A percentile compares a stretch with the other conserved stretches of the same genome.
phyloP scores from a whole-genome alignment of 2,329 filamentous ascomycete species.

The Sporothrix sp. region DNA sequence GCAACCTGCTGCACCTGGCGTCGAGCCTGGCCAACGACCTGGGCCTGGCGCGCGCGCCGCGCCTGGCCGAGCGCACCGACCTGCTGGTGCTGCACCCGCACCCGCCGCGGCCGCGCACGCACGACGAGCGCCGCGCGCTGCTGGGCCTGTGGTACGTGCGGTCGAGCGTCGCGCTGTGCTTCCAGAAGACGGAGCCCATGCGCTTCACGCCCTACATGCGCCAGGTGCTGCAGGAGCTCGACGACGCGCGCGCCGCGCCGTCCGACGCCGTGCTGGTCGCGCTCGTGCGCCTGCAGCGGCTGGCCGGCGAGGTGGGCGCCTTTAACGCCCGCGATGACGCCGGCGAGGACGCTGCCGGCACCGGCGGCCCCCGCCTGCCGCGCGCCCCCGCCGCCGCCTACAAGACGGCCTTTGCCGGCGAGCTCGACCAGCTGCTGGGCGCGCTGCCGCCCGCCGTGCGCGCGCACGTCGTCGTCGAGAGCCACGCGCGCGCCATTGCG shows the following conservation, averaged over 20 bases:
- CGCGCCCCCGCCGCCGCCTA: slow-evolving; percentile 36
- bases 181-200: slow-evolving; percentile 37
- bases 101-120: slow-evolving; percentile 30
- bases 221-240: slow-evolving; percentile 38
- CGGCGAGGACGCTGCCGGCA: slow-evolving; percentile 24
- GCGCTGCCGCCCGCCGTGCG: slow-evolving; percentile 28
- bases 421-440: slow-evolving; percentile 33
- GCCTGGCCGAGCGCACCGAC: slow-evolving; percentile 32
- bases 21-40: slow-evolving; percentile 38
- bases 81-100: slow-evolving; percentile 34
- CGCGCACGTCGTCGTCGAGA: slow-evolving; percentile 29
- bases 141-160: slow-evolving; percentile 46
- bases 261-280: slow-evolving; percentile 38
- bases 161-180: slow-evolving; percentile 34
- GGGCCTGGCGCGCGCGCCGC: slow-evolving; percentile 34
- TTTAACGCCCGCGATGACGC: slow-evolving; percentile 29
- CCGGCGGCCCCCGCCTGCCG: slow-evolving; percentile 24
- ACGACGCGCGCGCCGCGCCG: slow-evolving; percentile 34
- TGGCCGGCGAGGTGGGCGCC: slow-evolving; percentile 41
- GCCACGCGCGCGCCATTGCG: slow-evolving; percentile 31
- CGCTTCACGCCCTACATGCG: slow-evolving; percentile 44
- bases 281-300: slow-evolving; percentile 38
- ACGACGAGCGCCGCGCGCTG: slow-evolving; percentile 43
- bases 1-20: slow-evolving; percentile 40
- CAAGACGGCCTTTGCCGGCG: slow-evolving; percentile 35